Conservation (phyloP, 352 stramenopile species). For the Blastocystis sp. region DNA sequence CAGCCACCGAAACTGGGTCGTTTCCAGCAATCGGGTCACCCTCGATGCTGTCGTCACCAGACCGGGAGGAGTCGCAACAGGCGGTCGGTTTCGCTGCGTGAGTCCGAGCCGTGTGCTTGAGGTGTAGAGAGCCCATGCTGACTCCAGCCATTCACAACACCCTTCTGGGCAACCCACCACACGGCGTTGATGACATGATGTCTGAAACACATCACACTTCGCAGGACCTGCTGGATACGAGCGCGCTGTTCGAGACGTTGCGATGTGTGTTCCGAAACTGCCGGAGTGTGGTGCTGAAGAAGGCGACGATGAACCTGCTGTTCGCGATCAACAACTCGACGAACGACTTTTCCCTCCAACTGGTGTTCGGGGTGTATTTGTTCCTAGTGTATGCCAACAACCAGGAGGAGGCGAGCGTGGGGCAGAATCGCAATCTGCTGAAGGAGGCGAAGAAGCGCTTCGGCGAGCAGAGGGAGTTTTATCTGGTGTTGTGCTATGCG, state of each 20-base stretch:
- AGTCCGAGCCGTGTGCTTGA: neutral
- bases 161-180: neutral
- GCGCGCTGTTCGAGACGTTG: neutral
- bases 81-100: neutral
- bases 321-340: neutral
- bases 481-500: neutral
- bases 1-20: neutral
- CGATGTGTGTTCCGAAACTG: neutral
- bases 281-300: constrained; percentile 3
- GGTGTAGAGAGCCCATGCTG: neutral
- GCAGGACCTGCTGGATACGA: neutral
- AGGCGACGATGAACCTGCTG: neutral
- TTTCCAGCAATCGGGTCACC: no score
- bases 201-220: neutral
- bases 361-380: neutral
- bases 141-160: neutral
- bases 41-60: no score
- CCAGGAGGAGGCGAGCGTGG: neutral
- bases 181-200: no score
- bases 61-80: neutral
- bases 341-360: neutral
- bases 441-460: neutral
- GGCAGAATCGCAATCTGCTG: neutral
- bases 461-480: neutral
- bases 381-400: neutral